Evolutionary conservation across 179 eudicot species (phyloP).

Genomic region (Sideroxylon spinosum): DNA sequence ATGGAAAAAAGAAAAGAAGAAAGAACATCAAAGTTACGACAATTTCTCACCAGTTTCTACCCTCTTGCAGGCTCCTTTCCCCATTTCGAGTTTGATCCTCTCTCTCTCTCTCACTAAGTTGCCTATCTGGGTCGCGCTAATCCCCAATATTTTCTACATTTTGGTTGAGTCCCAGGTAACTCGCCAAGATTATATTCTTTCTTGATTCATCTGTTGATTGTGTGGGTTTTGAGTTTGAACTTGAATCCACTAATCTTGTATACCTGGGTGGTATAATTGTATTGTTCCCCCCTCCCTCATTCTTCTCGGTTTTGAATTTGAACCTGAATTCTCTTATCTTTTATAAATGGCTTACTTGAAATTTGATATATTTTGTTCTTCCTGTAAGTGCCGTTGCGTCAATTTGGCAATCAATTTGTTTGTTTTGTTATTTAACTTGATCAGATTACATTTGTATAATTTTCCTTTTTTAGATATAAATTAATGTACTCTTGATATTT

Average conservation of each 20-base stretch:
- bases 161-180: background rate
- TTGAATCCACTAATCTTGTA: background rate
- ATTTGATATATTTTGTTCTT: background rate
- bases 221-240: background rate
- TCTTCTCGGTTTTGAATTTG: no score
- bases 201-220: background rate
- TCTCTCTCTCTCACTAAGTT: background rate
- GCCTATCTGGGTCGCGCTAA: background rate
- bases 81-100: background rate
- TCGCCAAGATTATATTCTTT: slow-evolving; percentile 1
- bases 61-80: background rate
- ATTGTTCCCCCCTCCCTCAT: no score
- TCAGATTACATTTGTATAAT: background rate
- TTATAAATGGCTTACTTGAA: no score
- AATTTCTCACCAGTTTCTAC: background rate
- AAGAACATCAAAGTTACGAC: background rate
- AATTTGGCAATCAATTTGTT: background rate
- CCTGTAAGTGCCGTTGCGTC: background rate
- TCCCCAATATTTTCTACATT: background rate
- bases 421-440: background rate
- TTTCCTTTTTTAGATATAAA: background rate
- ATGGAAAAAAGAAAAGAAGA: no score
- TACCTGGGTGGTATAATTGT: background rate
- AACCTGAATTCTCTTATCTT: no score
- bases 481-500: background rate